Evolutionary conservation across 2,329 filamentous ascomycete genomes (phyloP).

Genomic region (Beauveria medogensis): DNA sequence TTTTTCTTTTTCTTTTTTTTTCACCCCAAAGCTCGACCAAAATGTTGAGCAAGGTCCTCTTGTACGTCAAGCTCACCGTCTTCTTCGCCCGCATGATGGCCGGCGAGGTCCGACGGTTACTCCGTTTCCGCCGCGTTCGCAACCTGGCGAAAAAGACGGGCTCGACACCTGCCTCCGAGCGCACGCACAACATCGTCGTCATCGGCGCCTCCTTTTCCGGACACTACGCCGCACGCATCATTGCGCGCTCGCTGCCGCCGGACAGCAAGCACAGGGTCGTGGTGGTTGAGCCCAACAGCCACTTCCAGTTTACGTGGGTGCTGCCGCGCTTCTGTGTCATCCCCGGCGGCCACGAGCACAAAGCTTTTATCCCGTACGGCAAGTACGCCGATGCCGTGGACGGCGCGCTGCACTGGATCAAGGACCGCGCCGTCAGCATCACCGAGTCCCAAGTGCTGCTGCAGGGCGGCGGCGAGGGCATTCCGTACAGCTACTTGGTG

Average conservation of each 20-base stretch:
- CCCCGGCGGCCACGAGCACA: slow-evolving; percentile 40
- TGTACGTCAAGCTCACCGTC: slow-evolving; percentile 22
- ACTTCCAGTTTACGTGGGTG: slow-evolving; percentile 54
- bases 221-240: slow-evolving; percentile 36
- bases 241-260: slow-evolving; percentile 40
- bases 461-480: slow-evolving; percentile 29
- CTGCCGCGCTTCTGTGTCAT: slow-evolving; percentile 52
- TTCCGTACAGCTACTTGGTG: slow-evolving; percentile 48
- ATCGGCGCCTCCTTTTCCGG: slow-evolving; percentile 53
- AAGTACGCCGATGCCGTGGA: slow-evolving; percentile 28
- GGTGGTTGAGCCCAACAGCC: slow-evolving; percentile 50
- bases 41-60: slow-evolving; percentile 22
- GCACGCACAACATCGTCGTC: slow-evolving; percentile 41
- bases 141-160: slow-evolving; percentile 10
- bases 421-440: slow-evolving; percentile 33
- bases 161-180: slow-evolving; percentile 13
- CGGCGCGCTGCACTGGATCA: slow-evolving; percentile 31
- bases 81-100: slow-evolving; percentile 20
- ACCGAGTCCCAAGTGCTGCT: slow-evolving; percentile 31
- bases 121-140: slow-evolving; percentile 13
- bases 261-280: slow-evolving; percentile 41
- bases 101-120: slow-evolving; percentile 16
- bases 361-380: slow-evolving; percentile 53
- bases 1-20: background rate
- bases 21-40: background rate